phyloP scores from a whole-genome alignment of 2,329 filamentous ascomycete species.

The Penicillium sp. region DNA sequence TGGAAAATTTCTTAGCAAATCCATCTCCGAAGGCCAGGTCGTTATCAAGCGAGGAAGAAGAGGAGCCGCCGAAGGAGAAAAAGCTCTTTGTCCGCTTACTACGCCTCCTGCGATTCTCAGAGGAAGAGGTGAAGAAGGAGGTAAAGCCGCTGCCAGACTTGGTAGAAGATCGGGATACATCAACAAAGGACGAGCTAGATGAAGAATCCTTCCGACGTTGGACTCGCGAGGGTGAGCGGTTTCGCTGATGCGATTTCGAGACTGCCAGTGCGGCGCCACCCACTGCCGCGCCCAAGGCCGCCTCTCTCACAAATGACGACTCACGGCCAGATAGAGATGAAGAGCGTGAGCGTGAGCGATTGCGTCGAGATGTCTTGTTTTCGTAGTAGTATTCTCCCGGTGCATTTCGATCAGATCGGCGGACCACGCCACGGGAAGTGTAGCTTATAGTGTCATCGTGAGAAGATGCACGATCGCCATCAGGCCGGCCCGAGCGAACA shows the following conservation, averaged over 20 bases:
- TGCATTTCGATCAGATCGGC: constrained; percentile 27
- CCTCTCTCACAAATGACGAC: constrained; percentile 30
- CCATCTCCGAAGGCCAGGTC: constrained; percentile 64
- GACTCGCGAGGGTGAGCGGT: constrained; percentile 33
- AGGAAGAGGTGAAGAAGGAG: constrained; percentile 60
- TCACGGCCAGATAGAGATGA: constrained; percentile 27
- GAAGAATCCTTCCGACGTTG: constrained; percentile 42
- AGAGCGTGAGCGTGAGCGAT: constrained; percentile 46
- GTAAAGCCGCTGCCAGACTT: constrained; percentile 52
- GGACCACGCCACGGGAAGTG: constrained; percentile 41
- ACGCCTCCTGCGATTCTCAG: constrained; percentile 45
- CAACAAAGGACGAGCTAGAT: constrained; percentile 57
- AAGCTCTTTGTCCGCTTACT: constrained; percentile 49
- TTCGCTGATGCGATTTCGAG: constrained; percentile 21
- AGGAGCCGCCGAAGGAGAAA: constrained; percentile 58
- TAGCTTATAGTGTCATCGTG: constrained; percentile 38
- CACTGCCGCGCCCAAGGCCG: constrained; percentile 37
- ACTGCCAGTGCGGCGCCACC: constrained; percentile 27
- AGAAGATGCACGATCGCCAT: constrained; percentile 26
- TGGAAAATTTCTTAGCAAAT: constrained; percentile 36
- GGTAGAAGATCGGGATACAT: constrained; percentile 57
- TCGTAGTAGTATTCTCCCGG: constrained; percentile 36
- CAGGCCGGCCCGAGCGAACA: constrained; percentile 49
- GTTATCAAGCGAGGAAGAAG: constrained; percentile 62
- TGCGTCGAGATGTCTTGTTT: constrained; percentile 29